phyloP scores from a whole-genome alignment of 2,329 filamentous ascomycete genomes.

The Neodidymelliopsis sp. region DNA sequence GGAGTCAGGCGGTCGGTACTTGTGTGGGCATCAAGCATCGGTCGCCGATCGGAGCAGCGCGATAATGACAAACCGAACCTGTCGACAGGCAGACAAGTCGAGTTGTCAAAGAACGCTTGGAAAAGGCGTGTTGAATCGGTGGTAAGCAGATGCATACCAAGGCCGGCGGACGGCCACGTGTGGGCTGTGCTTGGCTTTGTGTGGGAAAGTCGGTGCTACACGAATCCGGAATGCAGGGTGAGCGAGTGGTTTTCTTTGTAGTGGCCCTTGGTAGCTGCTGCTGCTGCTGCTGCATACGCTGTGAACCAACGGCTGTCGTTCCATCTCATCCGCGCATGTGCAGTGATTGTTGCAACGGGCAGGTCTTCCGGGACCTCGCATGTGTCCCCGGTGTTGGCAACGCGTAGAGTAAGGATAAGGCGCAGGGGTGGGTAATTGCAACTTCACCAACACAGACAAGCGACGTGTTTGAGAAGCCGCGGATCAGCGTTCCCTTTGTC shows the following conservation, averaged over 20 bases:
- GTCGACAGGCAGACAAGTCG: not conserved
- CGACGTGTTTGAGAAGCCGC: conserved; percentile 17
- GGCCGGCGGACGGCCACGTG: conserved; percentile 15
- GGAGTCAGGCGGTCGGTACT: conserved; percentile 1
- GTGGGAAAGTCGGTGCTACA: not conserved
- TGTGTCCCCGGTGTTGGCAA: conserved; percentile 5
- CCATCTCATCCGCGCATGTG: not conserved
- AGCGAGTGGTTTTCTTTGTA: not conserved
- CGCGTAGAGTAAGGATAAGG: not conserved
- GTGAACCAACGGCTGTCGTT: not conserved
- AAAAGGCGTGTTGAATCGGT: conserved; percentile 1
- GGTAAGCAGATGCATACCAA: conserved; percentile 17
- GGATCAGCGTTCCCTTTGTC: conserved; percentile 31
- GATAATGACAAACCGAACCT: conserved; percentile 17
- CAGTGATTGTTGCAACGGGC: conserved; percentile 1
- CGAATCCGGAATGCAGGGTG: conserved; percentile 17
- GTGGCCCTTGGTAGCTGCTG: conserved; percentile 1
- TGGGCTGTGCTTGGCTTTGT: conserved; percentile 3
- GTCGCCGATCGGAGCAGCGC: conserved; percentile 22
- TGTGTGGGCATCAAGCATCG: not conserved
- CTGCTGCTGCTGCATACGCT: not conserved
- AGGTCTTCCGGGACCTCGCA: conserved; percentile 2
- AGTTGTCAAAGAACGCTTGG: not conserved
- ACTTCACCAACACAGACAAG: conserved; percentile 1
- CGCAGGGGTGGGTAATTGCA: conserved; percentile 15